phyloP scores from a whole-genome alignment of 139 green algal species.

The Chlorella vulgaris region DNA sequence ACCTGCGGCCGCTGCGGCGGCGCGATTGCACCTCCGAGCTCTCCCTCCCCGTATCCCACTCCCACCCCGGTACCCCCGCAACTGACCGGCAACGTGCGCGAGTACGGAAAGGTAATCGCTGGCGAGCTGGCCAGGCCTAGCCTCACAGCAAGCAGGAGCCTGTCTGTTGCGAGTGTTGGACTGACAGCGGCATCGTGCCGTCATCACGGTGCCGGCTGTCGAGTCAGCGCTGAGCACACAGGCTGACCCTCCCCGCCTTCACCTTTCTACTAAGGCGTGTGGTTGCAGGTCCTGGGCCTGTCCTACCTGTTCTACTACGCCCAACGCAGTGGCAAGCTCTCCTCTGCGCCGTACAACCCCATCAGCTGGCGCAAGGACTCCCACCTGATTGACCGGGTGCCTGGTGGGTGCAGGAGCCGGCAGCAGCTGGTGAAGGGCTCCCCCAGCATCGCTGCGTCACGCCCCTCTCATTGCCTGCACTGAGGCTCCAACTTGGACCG shows the following conservation, averaged over 20 bases:
- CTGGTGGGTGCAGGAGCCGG: neutral
- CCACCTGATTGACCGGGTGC: constrained; percentile 48
- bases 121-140: neutral
- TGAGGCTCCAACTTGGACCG: no score
- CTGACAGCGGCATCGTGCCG: no score
- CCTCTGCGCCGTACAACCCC: constrained; percentile 36
- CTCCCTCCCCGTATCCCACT: neutral
- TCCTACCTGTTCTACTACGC: constrained; percentile 57
- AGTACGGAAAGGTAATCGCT: constrained; percentile 2
- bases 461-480: no score
- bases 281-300: constrained; percentile 37
- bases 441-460: no score
- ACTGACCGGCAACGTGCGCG: neutral
- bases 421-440: no score
- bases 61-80: no score
- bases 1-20: constrained; percentile 22
- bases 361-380: constrained; percentile 58
- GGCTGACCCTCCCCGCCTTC: neutral
- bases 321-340: constrained; percentile 46
- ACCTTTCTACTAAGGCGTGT: neutral
- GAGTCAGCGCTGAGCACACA: no score
- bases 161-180: no score
- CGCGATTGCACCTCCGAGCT: neutral
- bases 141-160: neutral
- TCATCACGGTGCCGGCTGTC: no score